Evolutionary conservation across 495 filamentous ascomycete species (phyloP).

Genomic region (Recurvomyces mirabilis): DNA sequence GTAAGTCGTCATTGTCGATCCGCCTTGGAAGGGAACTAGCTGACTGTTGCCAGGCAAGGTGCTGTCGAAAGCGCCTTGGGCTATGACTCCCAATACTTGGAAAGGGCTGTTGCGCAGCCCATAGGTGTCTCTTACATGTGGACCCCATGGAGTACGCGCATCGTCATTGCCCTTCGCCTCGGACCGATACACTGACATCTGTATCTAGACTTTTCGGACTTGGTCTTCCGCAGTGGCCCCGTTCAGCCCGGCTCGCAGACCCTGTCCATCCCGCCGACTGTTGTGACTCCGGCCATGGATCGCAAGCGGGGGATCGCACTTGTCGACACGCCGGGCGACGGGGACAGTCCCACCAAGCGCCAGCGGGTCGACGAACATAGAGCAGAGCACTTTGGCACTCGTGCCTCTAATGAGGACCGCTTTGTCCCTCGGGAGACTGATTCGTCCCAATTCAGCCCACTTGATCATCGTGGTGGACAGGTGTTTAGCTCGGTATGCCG

Average conservation of each 20-base stretch:
- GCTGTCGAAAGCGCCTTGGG: slow-evolving; percentile 1
- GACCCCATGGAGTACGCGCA: not conserved
- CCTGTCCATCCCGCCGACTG: not conserved
- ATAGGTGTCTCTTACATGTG: not conserved
- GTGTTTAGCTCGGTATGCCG: not conserved
- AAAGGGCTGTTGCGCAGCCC: not conserved
- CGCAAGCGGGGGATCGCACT: not conserved
- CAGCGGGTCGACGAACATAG: slow-evolving; percentile 1
- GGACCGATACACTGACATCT: not conserved
- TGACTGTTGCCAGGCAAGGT: not conserved
- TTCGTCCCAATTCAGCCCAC: slow-evolving; percentile 1
- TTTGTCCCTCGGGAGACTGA: slow-evolving; percentile 1
- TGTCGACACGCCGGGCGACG: slow-evolving; percentile 1
- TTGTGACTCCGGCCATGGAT: not conserved
- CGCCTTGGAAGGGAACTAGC: not conserved
- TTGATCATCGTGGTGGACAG: not conserved
- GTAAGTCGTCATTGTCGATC: not conserved
- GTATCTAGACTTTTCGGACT: not conserved
- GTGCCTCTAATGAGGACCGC: not conserved
- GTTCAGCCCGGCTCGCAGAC: not conserved
- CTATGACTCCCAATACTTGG: slow-evolving; percentile 1
- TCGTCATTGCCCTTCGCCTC: not conserved
- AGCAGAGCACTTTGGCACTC: not conserved
- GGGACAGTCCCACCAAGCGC: slow-evolving; percentile 1
- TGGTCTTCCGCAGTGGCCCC: not conserved